Base-by-base conservation (phyloP, 2,329 filamentous ascomycete species). In the Fusarium temperatum region DNA sequence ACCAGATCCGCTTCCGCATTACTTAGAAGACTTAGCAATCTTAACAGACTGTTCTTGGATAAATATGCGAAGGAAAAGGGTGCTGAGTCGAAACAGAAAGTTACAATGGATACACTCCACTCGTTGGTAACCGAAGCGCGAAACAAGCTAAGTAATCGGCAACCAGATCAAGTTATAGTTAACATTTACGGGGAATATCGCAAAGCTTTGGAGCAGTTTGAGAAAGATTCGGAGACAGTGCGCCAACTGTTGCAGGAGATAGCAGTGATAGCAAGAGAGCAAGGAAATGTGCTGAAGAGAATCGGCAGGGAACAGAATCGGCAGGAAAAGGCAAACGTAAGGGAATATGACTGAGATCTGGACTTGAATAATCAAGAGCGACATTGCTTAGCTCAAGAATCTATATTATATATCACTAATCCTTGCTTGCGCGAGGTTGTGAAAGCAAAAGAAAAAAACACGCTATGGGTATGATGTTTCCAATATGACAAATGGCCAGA, bases 151-250 rank as follows among this genome's bases (percentile, higher is more conserved):
- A 26, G 9, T 15, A 26, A 15, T 15, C 32, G 13, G 5, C 50
- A 11, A 36, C 8, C 50, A 26, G 7, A 6, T 5, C 50, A 11
- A 53, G 13, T 22, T 1, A 17, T 36, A 17, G 5, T 9, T n/a
- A 15, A 15, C 11, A 11, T 53, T 20, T 3, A 12, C 5, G 9
- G 5, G 18, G 3, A 15, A 26, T 53, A 36, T 36, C 50, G 30
- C 30, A 18, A 6, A 3, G n/a, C 8, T 35, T 15, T 36, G 9
- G 1, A 2, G 13, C 2, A 8, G 2, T 26, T 53, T 15, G n/a
- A 53, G 7, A 2, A 0, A 5, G 9, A 8, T 15, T 26, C 20
- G n/a, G 4, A 20, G 11, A 6, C 9, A 4, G 4, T 53, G 9
- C 17, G n/a, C 7, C 3, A 12, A 3, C 7, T 24, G 9, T 15